Evolutionary conservation across 768 basidiomycete species (phyloP).

Genomic region (Leccinum uliginosum): DNA sequence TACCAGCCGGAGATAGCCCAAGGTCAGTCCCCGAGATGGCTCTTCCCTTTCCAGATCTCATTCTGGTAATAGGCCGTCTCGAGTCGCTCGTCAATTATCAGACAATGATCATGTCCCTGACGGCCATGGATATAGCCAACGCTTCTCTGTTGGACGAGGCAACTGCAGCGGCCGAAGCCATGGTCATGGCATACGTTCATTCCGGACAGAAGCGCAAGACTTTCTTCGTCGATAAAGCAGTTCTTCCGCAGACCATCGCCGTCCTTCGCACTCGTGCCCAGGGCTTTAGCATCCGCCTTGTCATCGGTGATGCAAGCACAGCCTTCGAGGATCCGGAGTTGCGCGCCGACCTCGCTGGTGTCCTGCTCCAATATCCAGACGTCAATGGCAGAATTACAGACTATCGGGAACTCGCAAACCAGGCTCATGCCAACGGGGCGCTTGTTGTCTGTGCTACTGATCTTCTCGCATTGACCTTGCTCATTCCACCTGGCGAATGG

Average conservation of each 20-base stretch:
- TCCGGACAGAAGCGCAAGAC: conserved; percentile 68
- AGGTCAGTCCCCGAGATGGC: conserved; percentile 46
- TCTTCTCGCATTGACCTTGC: conserved; percentile 84
- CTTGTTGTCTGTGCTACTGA: conserved; percentile 88
- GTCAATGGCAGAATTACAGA: conserved; percentile 80
- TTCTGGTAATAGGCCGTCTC: conserved; percentile 63
- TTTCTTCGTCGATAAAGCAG: conserved; percentile 81
- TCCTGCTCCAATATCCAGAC: conserved; percentile 92
- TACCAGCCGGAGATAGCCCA: conserved; percentile 99
- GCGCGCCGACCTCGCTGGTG: conserved; percentile 69
- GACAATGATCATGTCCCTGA: conserved; percentile 92
- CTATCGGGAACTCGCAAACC: conserved; percentile 58
- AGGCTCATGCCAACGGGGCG: conserved; percentile 71
- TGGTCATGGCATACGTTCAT: conserved; percentile 87
- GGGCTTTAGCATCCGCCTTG: conserved; percentile 86
- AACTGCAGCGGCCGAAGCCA: conserved; percentile 92
- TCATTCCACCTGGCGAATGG: conserved; percentile 98
- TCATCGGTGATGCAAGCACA: conserved; percentile 57
- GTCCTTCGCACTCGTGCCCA: conserved; percentile 89
- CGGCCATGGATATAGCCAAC: conserved; percentile 92
- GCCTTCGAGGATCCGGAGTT: conserved; percentile 50
- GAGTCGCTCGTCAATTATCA: conserved; percentile 97
- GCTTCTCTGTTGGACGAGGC: conserved; percentile 94
- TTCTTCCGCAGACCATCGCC: conserved; percentile 84
- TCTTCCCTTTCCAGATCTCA: conserved; percentile 8